phyloP scores from a whole-genome alignment of 768 basidiomycete genomes.

The Calvatia gigantea region DNA sequence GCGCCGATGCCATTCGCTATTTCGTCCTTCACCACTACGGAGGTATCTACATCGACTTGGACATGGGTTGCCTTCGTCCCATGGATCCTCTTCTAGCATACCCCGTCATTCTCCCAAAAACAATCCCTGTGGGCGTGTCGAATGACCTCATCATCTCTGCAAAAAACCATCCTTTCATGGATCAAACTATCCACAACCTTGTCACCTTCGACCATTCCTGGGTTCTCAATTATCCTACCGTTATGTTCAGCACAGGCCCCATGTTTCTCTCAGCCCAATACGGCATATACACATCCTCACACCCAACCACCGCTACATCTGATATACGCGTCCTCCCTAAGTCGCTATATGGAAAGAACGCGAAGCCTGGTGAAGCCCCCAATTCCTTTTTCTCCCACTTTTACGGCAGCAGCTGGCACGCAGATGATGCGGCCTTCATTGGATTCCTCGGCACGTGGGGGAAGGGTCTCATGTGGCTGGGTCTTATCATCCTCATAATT shows the following conservation, averaged over 20 bases:
- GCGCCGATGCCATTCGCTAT: conserved; percentile 97
- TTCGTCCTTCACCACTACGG: conserved; percentile 96
- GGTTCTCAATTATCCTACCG: conserved; percentile 96
- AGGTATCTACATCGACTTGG: conserved; percentile 94
- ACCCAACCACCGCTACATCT: conserved; percentile 59
- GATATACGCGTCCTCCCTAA: conserved; percentile 93
- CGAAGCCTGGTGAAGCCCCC: conserved; percentile 74
- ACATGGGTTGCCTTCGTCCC: conserved; percentile 87
- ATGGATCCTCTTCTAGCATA: conserved; percentile 84
- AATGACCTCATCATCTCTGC: conserved; percentile 96
- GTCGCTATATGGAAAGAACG: conserved; percentile 97
- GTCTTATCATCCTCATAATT: conserved; percentile 64
- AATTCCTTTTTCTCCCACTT: conserved; percentile 96
- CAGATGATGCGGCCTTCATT: conserved; percentile 97
- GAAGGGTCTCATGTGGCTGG: conserved; percentile 83
- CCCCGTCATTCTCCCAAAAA: conserved; percentile 89
- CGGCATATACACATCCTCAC: conserved; percentile 74
- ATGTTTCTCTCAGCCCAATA: conserved; percentile 98
- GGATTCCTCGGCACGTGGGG: conserved; percentile 89
- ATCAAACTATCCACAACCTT: conserved; percentile 90
- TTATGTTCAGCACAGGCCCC: conserved; percentile 99
- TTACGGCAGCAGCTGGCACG: conserved; percentile 98
- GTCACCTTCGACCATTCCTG: conserved; percentile 90
- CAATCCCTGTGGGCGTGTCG: conserved; percentile 94
- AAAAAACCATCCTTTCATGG: conserved; percentile 83